Evolutionary conservation across 257 asterid species (phyloP).

Genomic region (Solanum clarkiae): DNA sequence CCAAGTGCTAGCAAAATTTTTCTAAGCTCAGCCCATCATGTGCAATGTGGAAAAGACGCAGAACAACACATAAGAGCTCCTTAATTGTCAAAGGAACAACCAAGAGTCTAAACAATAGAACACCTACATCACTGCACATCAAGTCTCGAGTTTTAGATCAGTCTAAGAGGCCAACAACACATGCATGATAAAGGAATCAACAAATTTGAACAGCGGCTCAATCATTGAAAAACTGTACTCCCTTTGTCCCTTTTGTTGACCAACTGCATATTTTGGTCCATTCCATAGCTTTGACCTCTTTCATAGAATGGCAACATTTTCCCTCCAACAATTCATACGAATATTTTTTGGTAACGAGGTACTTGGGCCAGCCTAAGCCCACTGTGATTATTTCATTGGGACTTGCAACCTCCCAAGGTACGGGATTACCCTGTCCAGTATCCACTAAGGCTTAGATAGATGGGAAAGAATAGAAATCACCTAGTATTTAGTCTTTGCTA

Average conservation of each 20-base stretch:
- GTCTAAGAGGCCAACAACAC: neutral
- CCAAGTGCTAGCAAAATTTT: neutral
- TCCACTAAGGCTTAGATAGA: neutral
- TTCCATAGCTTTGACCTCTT: neutral
- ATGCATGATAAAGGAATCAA: neutral
- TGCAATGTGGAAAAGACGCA: neutral
- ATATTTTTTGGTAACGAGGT: neutral
- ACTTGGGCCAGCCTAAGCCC: neutral
- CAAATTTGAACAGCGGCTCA: neutral
- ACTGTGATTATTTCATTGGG: neutral
- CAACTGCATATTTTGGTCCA: neutral
- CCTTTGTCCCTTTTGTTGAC: neutral
- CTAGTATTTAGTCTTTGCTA: neutral
- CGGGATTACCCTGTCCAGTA: neutral
- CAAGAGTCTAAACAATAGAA: neutral
- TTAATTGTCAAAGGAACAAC: neutral
- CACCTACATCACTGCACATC: neutral
- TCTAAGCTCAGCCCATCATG: neutral
- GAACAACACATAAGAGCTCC: neutral
- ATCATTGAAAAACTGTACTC: neutral
- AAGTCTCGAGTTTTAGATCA: neutral
- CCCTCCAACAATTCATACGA: neutral
- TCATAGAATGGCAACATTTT: neutral
- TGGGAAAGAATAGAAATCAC: neutral
- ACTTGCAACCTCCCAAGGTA: neutral